Evolutionary conservation across 768 basidiomycete genomes (phyloP), one percentile per base, ranked within the genome.

Genomic region (Trametes coccinea): DNA sequence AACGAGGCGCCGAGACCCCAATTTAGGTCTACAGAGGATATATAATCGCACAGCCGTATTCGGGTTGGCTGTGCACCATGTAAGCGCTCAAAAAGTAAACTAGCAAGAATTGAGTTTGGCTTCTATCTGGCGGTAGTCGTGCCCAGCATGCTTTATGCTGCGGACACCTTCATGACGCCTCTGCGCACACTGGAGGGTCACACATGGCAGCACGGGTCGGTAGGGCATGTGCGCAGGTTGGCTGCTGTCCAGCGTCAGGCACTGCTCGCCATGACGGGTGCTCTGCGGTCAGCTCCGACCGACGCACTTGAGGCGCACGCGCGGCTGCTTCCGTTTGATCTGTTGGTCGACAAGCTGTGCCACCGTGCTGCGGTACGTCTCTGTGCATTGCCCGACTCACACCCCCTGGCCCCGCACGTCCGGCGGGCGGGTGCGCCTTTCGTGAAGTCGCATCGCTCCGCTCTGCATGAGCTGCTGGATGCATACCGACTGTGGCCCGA

Each of bases 131-230:
- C 69, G 1, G 62, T 71, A 0, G 69, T 66, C 0, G 50, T 73
- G 3, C 74, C 75, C 0, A 70, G 68, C 29, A 74, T 76, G 63
- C 64, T 74, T 22, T 78, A 77, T 52, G 72, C 63, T 4, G 59
- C 56, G 5, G 59, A 60, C 41, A 45, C 51, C 0, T 65, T 54
- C 43, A 22, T 60, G 1, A 49, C 51, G 2, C 63, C 60, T 6
- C 14, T 57, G n/a, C 33, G 52, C n/a, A 16, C 2, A 13, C 43
- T 64, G 6, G 9, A 27, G 11, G 63, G 56, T 4, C 52, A 56
- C n/a, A 40, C 50, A 7, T 40, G 57, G 2, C 2, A 5, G 4
- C 49, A 56, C 13, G 58, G 63, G 3, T 60, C 59, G 1, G 53
- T 56, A 0, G 58, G 59, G 5, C 29, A 53, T 29, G 45, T 66